These are phyloP conservation scores for Quercus lobata DNA, from an alignment of 331 rosid species.

Conservation along the genomic window DNA sequence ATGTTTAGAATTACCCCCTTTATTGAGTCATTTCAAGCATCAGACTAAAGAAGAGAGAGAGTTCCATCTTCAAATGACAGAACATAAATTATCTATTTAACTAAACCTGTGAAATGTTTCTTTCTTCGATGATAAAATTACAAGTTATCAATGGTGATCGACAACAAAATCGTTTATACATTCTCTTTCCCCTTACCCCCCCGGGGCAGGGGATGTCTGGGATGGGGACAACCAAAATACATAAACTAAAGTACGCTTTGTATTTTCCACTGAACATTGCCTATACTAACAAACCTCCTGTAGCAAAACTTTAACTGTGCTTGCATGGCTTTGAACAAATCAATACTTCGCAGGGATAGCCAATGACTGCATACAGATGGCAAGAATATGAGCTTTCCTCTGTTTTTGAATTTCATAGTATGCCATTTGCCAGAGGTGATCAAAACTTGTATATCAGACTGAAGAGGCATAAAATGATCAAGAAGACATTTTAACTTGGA, in stretches of 20 bases:
- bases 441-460: not conserved
- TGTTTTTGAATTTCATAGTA: not conserved
- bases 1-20: no score
- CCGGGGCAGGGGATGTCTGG: no score
- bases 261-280: not conserved
- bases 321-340: not conserved
- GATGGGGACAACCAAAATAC: not conserved
- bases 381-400: not conserved
- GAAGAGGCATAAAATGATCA: constrained; percentile 9
- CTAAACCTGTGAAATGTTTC: not conserved
- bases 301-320: not conserved
- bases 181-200: not conserved
- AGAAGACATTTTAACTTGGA: constrained; percentile 45
- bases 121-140: not conserved
- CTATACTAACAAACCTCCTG: not conserved
- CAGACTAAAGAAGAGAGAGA: not conserved
- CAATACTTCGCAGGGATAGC: not conserved
- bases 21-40: no score
- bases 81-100: not conserved
- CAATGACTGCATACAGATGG: not conserved
- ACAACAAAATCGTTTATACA: not conserved
- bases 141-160: not conserved
- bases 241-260: not conserved
- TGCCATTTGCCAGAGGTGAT: not conserved
- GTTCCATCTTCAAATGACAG: not conserved